These are phyloP conservation scores for Plantago elongata DNA, from an alignment of 257 asterid genomes.

Conservation along the genomic window DNA sequence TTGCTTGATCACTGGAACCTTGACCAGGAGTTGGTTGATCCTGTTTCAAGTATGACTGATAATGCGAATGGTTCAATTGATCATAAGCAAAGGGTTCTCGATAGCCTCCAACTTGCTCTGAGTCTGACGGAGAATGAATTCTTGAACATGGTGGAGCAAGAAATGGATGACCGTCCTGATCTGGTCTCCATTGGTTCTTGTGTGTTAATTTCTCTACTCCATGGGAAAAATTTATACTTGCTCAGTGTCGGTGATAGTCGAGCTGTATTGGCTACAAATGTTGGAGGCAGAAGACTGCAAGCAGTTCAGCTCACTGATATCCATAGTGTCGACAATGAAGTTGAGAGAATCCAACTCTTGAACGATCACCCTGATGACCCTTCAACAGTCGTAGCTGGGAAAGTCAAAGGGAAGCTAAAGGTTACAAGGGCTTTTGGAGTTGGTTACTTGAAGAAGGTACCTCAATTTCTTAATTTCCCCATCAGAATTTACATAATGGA, in stretches of 20 bases:
- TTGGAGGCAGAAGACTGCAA: constrained; percentile 33
- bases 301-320: constrained; percentile 77
- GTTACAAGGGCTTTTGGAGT: constrained; percentile 98
- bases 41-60: constrained; percentile 17
- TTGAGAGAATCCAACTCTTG: constrained; percentile 60
- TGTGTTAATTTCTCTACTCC: constrained; percentile 61
- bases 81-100: constrained; percentile 51
- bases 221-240: constrained; percentile 71
- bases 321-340: constrained; percentile 78
- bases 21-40: constrained; percentile 33
- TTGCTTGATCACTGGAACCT: constrained; percentile 49
- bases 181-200: constrained; percentile 88
- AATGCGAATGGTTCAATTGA: constrained; percentile 17
- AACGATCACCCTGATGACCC: constrained; percentile 82
- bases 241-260: constrained; percentile 90
- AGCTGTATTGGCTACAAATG: constrained; percentile 75
- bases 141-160: constrained; percentile 88
- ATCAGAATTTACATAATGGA: background rate
- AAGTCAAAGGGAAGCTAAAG: constrained; percentile 83
- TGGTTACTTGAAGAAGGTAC: constrained; percentile 94
- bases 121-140: constrained; percentile 76
- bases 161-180: constrained; percentile 98
- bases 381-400: constrained; percentile 47
- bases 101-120: constrained; percentile 66
- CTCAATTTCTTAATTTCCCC: background rate